Evolutionary conservation across 2,329 filamentous ascomycete species (phyloP), one percentile per base, ranked within the genome.

Genomic region (Fusarium sp.): DNA sequence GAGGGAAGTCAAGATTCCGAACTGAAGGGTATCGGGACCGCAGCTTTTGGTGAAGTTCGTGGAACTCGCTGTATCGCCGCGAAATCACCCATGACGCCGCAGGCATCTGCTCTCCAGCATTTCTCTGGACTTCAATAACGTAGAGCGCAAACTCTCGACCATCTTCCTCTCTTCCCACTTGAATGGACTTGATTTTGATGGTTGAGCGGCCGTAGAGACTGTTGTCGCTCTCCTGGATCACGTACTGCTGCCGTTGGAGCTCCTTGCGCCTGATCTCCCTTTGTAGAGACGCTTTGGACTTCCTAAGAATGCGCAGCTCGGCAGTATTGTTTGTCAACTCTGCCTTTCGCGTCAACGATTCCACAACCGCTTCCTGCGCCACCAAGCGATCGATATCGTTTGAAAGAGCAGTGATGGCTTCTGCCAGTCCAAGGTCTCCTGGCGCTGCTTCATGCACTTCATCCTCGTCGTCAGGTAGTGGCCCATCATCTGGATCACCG

Each of bases 261-360:
- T 98, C 95, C 80, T 98, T 99, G 38, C 95, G 91, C 62, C 94
- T 90, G 60, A 98, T 94, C 81, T 99, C 96, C 73, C 96, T 89
- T 77, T 97, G 93, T 63, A 99, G 84, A 81, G 96, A 99, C 36
- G 94, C 92, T 80, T 96, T 97, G 2, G 94, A 98, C 81, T 99
- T 99, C 60, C 92, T 91, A 55, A 99, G 82, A 69, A 99, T 98
- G 38, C 96, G 89, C 57, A 99, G 81, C 80, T 99, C 96, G 4
- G 95, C 94, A 18, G 92, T 94, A 79, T 99, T 99, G 80, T 99
- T 99, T 4, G 96, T 99, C 57, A 99, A 85, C 80, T 99, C 96
- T 1, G 97, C 96, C 82, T 99, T 99, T 63, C 93, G 90, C 5
- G 94, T 96, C 64, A 99, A 84, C 3, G 95, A 97, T 76, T 98